These are phyloP conservation scores for Coemansia sp. DNA, from an alignment of 192 early-diverging fungal species.

Conservation along the genomic window DNA sequence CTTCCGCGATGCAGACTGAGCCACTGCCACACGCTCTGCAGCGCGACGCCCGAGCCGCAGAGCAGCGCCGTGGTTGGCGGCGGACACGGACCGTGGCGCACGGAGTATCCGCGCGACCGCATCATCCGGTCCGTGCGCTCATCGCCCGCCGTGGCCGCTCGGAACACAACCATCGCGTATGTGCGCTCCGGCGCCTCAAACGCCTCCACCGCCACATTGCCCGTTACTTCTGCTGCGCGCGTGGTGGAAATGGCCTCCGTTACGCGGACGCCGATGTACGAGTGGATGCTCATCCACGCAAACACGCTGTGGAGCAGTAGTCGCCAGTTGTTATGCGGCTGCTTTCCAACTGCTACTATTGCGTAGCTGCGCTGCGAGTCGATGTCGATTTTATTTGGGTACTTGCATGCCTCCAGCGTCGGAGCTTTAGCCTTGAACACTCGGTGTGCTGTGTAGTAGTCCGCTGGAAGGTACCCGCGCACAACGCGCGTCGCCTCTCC, in stretches of 20 bases:
- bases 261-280: conserved; percentile 22
- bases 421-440: conserved; percentile 39
- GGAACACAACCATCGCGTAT: conserved; percentile 38
- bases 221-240: neutral
- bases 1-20: conserved; percentile 33
- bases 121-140: conserved; percentile 26
- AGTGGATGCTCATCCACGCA: conserved; percentile 48
- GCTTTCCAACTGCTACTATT: conserved; percentile 7
- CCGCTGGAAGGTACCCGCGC: conserved; percentile 31
- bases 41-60: conserved; percentile 27
- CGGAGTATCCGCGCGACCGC: conserved; percentile 25
- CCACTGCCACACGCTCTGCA: conserved; percentile 51
- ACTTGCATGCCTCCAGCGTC: conserved; percentile 12
- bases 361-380: conserved; percentile 22
- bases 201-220: conserved; percentile 42
- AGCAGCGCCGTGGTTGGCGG: conserved; percentile 33
- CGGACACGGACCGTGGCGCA: conserved; percentile 21
- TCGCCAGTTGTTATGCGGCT: neutral
- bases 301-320: conserved; percentile 4
- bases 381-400: conserved; percentile 53
- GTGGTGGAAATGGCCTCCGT: too few species aligned
- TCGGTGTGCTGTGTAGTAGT: conserved; percentile 24
- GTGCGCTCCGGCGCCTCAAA: conserved; percentile 23
- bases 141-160: conserved; percentile 23
- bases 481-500: neutral